phyloP scores from a whole-genome alignment of 495 filamentous ascomycete species.

The Aspergillus incahuasiensis region DNA sequence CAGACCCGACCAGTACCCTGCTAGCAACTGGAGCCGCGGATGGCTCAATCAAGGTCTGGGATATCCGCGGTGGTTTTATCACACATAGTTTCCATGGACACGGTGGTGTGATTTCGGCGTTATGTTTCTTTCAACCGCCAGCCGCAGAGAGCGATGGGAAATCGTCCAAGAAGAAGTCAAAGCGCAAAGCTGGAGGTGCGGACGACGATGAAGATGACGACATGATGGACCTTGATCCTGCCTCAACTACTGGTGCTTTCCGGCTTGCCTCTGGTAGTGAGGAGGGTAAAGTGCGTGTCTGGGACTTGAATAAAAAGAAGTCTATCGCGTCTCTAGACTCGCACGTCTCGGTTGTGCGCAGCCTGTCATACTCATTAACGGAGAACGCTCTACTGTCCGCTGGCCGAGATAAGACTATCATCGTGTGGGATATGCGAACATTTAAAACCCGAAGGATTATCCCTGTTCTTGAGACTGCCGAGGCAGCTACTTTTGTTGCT shows the following conservation, averaged over 20 bases:
- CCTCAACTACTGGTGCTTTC: conserved; percentile 52
- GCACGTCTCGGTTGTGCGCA: conserved; percentile 87
- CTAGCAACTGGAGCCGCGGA: conserved; percentile 89
- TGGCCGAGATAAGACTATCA: conserved; percentile 90
- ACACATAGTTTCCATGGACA: conserved; percentile 95
- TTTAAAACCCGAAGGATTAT: conserved; percentile 85
- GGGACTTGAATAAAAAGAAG: conserved; percentile 81
- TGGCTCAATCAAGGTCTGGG: conserved; percentile 93
- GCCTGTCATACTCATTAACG: conserved; percentile 69
- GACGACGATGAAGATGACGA: conserved; percentile 39
- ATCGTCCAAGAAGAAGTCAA: conserved; percentile 35
- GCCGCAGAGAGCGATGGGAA: conserved; percentile 31
- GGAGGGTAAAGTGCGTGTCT: conserved; percentile 86
- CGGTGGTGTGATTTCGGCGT: conserved; percentile 80
- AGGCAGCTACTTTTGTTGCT: conserved; percentile 74
- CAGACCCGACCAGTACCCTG: conserved; percentile 83
- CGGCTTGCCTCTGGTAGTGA: conserved; percentile 86
- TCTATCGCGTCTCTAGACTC: conserved; percentile 76
- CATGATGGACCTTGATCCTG: conserved; percentile 31
- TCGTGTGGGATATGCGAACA: conserved; percentile 77
- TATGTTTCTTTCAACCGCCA: conserved; percentile 81
- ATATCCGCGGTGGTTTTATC: conserved; percentile 82
- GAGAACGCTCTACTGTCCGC: conserved; percentile 78
- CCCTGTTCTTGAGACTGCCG: conserved; percentile 78
- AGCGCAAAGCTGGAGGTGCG: conserved; percentile 33